phyloP scores from a whole-genome alignment of 2,329 filamentous ascomycete genomes.

The Fusarium foetens region DNA sequence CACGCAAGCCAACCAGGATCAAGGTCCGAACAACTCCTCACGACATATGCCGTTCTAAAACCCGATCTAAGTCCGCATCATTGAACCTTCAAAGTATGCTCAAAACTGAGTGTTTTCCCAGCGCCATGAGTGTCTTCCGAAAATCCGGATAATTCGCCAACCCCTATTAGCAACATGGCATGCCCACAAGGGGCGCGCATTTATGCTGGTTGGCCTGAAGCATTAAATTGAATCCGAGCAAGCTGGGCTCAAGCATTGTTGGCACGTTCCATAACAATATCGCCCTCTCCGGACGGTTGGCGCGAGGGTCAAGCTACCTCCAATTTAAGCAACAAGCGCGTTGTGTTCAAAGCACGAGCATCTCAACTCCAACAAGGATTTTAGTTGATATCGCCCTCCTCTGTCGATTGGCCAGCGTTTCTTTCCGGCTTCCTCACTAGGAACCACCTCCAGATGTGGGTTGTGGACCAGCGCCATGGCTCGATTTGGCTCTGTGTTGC shows the following conservation, averaged over 20 bases:
- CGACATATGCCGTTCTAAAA: conserved; percentile 32
- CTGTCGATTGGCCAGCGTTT: conserved; percentile 39
- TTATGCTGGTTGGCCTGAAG: conserved; percentile 10
- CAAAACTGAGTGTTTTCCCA: conserved; percentile 9
- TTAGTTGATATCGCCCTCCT: conserved; percentile 30
- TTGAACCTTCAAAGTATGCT: conserved; percentile 2
- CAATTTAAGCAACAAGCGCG: conserved; percentile 27
- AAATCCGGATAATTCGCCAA: conserved; percentile 22
- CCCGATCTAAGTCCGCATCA: conserved; percentile 32
- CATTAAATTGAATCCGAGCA: conserved; percentile 8
- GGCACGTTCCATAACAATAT: conserved; percentile 41
- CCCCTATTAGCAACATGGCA: conserved; percentile 12
- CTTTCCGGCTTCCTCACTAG: conserved; percentile 25
- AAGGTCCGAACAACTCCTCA: conserved; percentile 31
- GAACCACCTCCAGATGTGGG: conserved; percentile 39
- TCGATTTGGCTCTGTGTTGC: conserved; percentile 31
- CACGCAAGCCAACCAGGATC: conserved; percentile 33
- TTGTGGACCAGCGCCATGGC: conserved; percentile 28
- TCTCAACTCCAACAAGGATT: conserved; percentile 26
- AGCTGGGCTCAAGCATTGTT: conserved; percentile 20
- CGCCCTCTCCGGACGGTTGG: conserved; percentile 37
- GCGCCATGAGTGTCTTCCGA: conserved; percentile 19
- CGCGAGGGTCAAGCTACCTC: conserved; percentile 32
- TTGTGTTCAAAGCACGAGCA: conserved; percentile 19
- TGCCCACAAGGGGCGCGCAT: conserved; percentile 22